phyloP scores from a whole-genome alignment of 176 grass and related monocot genomes.

The Aegilops longissima region DNA sequence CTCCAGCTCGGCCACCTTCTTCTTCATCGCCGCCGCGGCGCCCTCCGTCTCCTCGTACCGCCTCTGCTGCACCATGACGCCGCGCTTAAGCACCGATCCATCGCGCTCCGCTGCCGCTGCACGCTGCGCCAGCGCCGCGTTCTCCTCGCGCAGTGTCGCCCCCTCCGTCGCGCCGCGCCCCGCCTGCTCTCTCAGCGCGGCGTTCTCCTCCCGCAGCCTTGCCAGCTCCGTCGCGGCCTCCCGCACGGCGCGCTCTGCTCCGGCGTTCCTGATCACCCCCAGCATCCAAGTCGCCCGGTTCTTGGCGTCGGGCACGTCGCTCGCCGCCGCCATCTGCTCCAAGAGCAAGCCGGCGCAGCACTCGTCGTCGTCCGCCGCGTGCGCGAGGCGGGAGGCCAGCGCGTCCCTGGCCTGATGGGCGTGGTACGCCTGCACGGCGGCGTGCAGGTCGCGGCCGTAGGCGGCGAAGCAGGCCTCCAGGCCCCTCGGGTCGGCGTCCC shows the following conservation, averaged over 20 bases:
- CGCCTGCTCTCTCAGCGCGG: not conserved
- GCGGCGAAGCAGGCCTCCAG: slow-evolving; percentile 5
- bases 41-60: not conserved
- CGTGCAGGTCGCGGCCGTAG: slow-evolving; percentile 2
- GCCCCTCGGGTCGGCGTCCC: not conserved
- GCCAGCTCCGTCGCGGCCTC: not conserved
- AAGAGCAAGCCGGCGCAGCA: not conserved
- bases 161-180: not conserved
- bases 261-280: not conserved
- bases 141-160: not conserved
- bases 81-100: slow-evolving; percentile 2
- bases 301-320: not conserved
- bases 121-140: not conserved
- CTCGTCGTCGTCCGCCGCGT: not conserved
- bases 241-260: not conserved
- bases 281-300: slow-evolving; percentile 10
- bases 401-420: not conserved
- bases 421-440: not conserved
- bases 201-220: not conserved
- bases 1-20: slow-evolving; percentile 24
- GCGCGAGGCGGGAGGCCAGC: not conserved
- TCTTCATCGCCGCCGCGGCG: not conserved
- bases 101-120: not conserved
- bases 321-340: slow-evolving; percentile 21
- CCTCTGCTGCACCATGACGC: not conserved